Conservation (phyloP, 345 rosid species). For the Rubroshorea leprosula region DNA sequence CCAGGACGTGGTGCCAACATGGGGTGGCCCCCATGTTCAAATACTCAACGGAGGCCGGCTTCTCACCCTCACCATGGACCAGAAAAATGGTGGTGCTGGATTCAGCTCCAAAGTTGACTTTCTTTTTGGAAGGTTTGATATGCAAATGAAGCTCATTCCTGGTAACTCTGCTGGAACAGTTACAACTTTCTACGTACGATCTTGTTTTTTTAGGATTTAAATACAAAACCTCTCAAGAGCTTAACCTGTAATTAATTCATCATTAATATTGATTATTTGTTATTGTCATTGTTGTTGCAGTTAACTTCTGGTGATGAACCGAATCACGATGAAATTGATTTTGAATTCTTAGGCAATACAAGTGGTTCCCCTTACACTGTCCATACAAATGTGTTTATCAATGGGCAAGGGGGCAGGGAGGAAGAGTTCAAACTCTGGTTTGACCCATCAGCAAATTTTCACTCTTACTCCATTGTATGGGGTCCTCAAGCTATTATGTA, state of each 20-base stretch:
- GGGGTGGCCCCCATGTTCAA: conserved; percentile 40
- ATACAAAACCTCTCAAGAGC: no score
- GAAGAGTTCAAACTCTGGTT: conserved; percentile 15
- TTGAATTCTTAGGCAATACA: conserved; percentile 16
- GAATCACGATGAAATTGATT: conserved; percentile 13
- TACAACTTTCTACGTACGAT: conserved; percentile 42
- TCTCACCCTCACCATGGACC: conserved; percentile 34
- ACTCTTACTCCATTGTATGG: conserved; percentile 15
- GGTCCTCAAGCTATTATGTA: conserved; percentile 16
- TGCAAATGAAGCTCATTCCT: conserved; percentile 44
- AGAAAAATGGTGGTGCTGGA: conserved; percentile 37
- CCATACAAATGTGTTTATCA: conserved; percentile 12
- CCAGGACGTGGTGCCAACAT: conserved; percentile 34
- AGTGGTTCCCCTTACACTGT: conserved; percentile 15
- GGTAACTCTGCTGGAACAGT: conserved; percentile 43
- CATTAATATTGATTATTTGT: background rate
- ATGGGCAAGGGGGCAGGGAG: conserved; percentile 14
- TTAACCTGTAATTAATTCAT: no score
- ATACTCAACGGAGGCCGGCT: conserved; percentile 31
- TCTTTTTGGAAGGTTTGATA: conserved; percentile 36
- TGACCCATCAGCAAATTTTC: conserved; percentile 11
- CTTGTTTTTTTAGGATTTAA: no score
- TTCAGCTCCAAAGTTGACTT: conserved; percentile 40
- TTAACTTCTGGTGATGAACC: conserved; percentile 12
- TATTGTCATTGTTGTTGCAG: background rate